Evolutionary conservation across 2,329 filamentous ascomycete genomes (phyloP), one percentile per base, ranked within the genome.

Genomic region (Ophiocordyceps sinensis): DNA sequence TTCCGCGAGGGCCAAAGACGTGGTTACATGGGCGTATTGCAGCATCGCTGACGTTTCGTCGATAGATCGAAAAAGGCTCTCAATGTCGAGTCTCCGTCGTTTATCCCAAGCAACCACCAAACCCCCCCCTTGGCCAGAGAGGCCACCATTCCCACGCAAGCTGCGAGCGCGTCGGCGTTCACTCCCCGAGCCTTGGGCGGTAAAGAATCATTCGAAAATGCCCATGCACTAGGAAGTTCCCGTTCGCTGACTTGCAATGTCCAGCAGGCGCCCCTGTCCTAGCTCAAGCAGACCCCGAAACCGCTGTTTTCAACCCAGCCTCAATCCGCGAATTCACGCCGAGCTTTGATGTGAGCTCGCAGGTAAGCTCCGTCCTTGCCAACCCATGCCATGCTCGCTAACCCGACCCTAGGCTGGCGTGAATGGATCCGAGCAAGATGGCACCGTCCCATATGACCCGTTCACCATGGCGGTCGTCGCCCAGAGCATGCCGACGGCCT

Each of bases 1-100:
- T 7, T 26, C 23, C 5, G 23, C 23, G 3, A 26, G 2, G 23
- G 23, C 23, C 23, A 26, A 26, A 26, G 23, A 7, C 23, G 3
- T 26, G 23, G 23, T 26, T 26, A 2, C 2, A 26, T 23, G 4
- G 23, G 7, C 23, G 23, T 23, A 7, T 7, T 23, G 23, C 23
- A 7, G 23, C 2, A 26, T 26, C 23, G 23, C 23, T 26, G 23
- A 26, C 23, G 23, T 26, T 26, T 26, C 3, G 9, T 26, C 9
- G 3, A 26, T 44, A 71, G 68, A 44, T 56, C 67, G 21, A 86
- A 85, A 62, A 91, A 87, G 61, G 70, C 82, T 26, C 71, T 98
- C 50, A 98, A 94, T 60, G 91, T 94, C 55, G 91, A 96, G 54
- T 96, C 91, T 9, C 89, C 91, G 12, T 85, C 89, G 38, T 98